phyloP scores from a whole-genome alignment of 139 green algal species.

The Trebouxia sp. region DNA sequence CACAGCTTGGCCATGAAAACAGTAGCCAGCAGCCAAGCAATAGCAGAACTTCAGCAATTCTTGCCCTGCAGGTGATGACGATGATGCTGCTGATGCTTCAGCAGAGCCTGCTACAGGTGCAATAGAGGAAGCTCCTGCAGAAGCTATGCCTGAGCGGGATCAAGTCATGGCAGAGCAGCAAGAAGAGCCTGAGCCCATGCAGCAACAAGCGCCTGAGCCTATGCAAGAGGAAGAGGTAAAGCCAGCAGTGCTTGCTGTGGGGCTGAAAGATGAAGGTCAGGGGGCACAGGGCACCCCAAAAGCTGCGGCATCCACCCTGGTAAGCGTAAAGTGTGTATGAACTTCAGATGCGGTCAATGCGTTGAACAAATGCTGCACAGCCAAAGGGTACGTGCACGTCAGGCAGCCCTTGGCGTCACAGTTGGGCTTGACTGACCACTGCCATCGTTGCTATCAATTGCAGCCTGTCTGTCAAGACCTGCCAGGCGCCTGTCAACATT shows the following conservation, averaged over 20 bases:
- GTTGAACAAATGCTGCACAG: no score
- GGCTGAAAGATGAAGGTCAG: not conserved
- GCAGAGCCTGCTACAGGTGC: not conserved
- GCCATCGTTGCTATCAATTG: not conserved
- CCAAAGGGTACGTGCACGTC: no score
- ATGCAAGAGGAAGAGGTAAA: not conserved
- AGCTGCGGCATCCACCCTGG: not conserved
- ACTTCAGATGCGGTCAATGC: no score
- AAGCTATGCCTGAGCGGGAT: not conserved
- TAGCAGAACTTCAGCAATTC: not conserved
- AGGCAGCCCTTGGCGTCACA: no score
- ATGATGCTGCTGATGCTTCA: not conserved
- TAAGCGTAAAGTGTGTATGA: no score
- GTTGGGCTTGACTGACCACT: no score
- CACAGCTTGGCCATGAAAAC: no score
- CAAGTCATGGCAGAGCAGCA: not conserved
- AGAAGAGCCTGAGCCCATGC: not conserved
- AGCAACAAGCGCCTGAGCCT: not conserved
- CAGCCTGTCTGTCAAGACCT: not conserved
- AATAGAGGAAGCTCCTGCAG: not conserved
- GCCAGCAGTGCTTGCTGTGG: not conserved
- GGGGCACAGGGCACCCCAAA: constrained; percentile 7
- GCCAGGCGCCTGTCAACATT: no score
- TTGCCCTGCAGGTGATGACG: not conserved
- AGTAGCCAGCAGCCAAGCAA: no score